phyloP scores from a whole-genome alignment of 139 green algal species.

The Asterochloris sp. region DNA sequence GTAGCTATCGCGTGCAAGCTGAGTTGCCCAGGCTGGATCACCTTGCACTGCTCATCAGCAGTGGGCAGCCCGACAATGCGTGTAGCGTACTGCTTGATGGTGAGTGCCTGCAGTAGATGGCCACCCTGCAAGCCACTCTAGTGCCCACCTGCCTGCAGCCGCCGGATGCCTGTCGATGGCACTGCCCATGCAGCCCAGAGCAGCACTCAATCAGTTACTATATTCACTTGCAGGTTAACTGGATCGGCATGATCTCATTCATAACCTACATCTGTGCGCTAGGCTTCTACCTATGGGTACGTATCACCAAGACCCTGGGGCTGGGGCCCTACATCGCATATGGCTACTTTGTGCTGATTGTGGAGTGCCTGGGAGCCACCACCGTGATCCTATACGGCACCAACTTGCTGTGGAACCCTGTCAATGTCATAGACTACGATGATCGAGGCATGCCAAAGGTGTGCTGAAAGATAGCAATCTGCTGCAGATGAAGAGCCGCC shows the following conservation, averaged over 20 bases:
- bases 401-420: constrained; percentile 31
- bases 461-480: no score
- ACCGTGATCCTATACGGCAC: constrained; percentile 53
- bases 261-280: constrained; percentile 41
- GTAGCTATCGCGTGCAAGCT: no score
- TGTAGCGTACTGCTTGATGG: not conserved
- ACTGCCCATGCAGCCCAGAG: no score
- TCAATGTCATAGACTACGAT: constrained; percentile 3
- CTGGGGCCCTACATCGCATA: constrained; percentile 41
- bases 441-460: no score
- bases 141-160: no score
- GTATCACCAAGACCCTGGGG: constrained; percentile 46
- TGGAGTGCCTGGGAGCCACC: constrained; percentile 51
- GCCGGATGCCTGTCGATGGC: no score
- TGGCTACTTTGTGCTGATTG: constrained; percentile 39
- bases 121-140: not conserved
- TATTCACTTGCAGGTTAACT: constrained; percentile 27
- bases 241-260: constrained; percentile 32
- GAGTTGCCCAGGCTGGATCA: no score
- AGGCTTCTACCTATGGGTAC: constrained; percentile 42
- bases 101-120: not conserved
- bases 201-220: not conserved
- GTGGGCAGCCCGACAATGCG: no score
- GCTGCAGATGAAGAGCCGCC: no score
- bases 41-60: no score